Evolutionary conservation across 169 alveolate species (phyloP), one percentile per base, ranked within the genome.

Genomic region (Plasmodium billcollinsi): DNA sequence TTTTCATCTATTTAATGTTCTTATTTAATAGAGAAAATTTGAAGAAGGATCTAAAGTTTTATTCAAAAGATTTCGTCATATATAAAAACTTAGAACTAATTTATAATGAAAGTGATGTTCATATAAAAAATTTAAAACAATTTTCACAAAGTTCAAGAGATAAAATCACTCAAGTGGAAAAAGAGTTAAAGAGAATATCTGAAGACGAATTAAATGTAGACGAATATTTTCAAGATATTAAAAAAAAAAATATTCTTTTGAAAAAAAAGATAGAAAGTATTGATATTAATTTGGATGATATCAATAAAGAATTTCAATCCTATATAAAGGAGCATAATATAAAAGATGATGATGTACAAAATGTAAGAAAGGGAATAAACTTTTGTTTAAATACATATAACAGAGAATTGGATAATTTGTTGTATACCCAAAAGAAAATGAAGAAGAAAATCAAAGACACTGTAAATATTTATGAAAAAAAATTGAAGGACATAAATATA

Each of bases 361-460:
- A 15, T 15, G 91, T 83, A 9, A 39, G 58, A 73, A 69, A 54
- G 9, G 91, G 91, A 24, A 83, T 70, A 33, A 59, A 61, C 71
- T 56, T 83, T 33, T 69, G 80, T 26, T 7, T 83, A 47, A 39
- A 70, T 9, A 69, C 91, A 54, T 69, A 69, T 26, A 83, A 83
- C 47, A 83, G 59, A 50, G 91, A 83, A 50, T 63, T 52, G 56
- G 74, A 83, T 61, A 67, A 83, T 70, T 61, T 83, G 56, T 50
- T 67, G 39, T 83, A 69, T 61, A 70, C 73, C 9, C 49, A 83
- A 21, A 83, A 61, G 39, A 59, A 73, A 21, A 62, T 83, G 12
- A 83, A 83, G 70, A 83, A 83, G 50, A 83, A 83, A 83, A 69
- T 83, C 12, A 83, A 83, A 83, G 74, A 83, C 72, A 83, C 54